Base-by-base conservation (phyloP, 1,139 yeast species). In the Yamadazyma aaseri region DNA sequence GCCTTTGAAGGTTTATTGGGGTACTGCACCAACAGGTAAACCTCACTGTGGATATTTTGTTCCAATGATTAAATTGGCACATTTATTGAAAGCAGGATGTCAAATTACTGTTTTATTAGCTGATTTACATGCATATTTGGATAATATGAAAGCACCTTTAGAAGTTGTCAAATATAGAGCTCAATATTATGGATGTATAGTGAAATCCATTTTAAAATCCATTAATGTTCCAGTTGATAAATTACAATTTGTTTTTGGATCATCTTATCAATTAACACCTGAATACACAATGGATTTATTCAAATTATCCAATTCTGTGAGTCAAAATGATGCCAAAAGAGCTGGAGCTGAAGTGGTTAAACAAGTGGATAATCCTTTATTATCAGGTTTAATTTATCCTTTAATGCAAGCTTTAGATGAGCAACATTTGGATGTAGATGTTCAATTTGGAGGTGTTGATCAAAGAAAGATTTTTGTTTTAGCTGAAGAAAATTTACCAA, bases 341-440 rank as follows among this genome's bases (percentile, higher is more conserved):
- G 99, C 99, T 1, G 99, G 99, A 57, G 98, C 99, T 10, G 99
- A 94, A 63, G 99, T 94, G 38, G 99, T 94, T 44, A 94, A 94
- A 62, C 98, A 94, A 67, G 97, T 90, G 34, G 81, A 87, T 29
- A 89, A 89, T 61, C 98, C 98, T 22, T 75, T 90, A 47, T 76
- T 94, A 44, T 82, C 95, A 21, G 98, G 98, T 4, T 76, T 94
- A 59, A 86, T 94, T 51, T 94, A 94, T 63, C 99, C 99, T 35
- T 77, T 94, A 55, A 92, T 94, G 98, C 99, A 94, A 67, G 97
- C 97, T 2, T 75, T 94, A 42, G 99, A 94, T 61, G 99, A 94
- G 65, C 84, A 94, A 55, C 82, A 83, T 60, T 76, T 94, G 54
- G 84, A 71, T 21, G 90, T 81, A 24, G 99, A 94, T 61, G 96